Conservation (phyloP, 2,329 filamentous ascomycete genomes). For the Calycina herbarum region DNA sequence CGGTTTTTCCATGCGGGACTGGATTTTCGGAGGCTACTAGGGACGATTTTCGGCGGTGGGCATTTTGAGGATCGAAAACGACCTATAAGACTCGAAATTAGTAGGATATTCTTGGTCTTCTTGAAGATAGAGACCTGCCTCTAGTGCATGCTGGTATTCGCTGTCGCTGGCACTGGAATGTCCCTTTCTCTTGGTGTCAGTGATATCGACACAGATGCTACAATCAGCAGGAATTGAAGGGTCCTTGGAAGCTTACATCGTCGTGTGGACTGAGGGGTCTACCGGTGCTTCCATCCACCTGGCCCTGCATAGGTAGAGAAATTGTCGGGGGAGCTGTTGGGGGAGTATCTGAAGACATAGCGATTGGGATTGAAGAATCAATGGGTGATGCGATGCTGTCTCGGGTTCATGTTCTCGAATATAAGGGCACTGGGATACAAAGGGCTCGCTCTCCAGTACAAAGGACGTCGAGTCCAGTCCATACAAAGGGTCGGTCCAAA, state of each 20-base stretch:
- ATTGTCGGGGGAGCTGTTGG: background rate
- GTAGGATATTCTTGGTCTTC: background rate
- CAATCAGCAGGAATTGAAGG: too few species aligned
- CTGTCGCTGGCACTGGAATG: constrained; percentile 35
- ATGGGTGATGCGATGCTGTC: too few species aligned
- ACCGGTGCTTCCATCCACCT: background rate
- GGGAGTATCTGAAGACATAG: background rate
- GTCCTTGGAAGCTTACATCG: background rate
- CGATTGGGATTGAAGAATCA: background rate
- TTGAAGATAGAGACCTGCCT: constrained; percentile 43
- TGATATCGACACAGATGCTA: background rate
- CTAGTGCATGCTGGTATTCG: constrained; percentile 39
- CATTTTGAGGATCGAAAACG: constrained; percentile 60
- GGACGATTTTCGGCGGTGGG: constrained; percentile 66
- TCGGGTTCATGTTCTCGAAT: too few species aligned
- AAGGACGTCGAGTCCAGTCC: too few species aligned
- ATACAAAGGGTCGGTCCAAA: background rate
- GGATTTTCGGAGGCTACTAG: constrained; percentile 49
- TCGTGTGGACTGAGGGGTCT: background rate
- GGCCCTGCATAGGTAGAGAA: background rate
- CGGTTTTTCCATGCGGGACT: constrained; percentile 46
- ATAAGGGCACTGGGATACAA: background rate
- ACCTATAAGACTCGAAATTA: constrained; percentile 43
- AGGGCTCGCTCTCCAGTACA: background rate
- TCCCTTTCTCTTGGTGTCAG: constrained; percentile 17